Percentiles rank a stretch among this genome's conserved stretches.
phyloP scores from a whole-genome alignment of 1,284 basidiomycete genomes.

The Coniferiporia weirii region DNA sequence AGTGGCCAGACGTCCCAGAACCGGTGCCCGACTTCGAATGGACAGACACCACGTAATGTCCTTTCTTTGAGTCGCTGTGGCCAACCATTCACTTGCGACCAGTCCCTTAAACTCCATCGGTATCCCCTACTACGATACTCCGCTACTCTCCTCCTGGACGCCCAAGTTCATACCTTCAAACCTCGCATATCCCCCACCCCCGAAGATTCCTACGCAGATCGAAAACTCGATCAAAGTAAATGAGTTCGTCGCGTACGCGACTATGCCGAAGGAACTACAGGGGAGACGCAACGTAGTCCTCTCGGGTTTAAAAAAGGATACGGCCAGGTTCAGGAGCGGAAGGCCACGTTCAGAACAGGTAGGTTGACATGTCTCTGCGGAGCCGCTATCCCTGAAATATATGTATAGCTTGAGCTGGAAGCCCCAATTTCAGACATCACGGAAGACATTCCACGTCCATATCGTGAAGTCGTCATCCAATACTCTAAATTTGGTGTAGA shows the following conservation, averaged over 20 bases:
- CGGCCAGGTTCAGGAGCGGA: conserved; percentile 81
- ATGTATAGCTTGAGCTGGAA: conserved; percentile 42
- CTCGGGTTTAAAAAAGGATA: conserved; percentile 42
- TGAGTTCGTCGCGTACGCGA: conserved; percentile 86
- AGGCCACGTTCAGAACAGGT: conserved; percentile 47
- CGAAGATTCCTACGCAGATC: conserved; percentile 77
- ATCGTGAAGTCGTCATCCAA: conserved; percentile 93
- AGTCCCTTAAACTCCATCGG: conserved; percentile 90
- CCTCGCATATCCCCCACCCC: conserved; percentile 54
- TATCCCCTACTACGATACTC: conserved; percentile 79
- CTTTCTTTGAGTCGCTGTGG: background rate
- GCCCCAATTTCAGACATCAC: conserved; percentile 42
- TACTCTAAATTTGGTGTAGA: conserved; percentile 99
- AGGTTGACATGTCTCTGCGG: conserved; percentile 21
- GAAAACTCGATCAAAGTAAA: conserved; percentile 77
- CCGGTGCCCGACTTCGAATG: conserved; percentile 72
- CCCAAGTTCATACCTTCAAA: conserved; percentile 46
- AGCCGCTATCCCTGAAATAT: background rate
- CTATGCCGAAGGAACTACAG: conserved; percentile 76
- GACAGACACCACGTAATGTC: conserved; percentile 71
- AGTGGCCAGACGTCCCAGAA: conserved; percentile 78
- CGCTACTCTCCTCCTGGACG: conserved; percentile 79
- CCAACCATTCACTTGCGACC: conserved; percentile 8
- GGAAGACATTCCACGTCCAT: conserved; percentile 75
- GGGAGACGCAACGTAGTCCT: conserved; percentile 77